These are phyloP conservation scores for Penicillium sp. DNA, from an alignment of 2,329 filamentous ascomycete genomes.

Conservation along the genomic window DNA sequence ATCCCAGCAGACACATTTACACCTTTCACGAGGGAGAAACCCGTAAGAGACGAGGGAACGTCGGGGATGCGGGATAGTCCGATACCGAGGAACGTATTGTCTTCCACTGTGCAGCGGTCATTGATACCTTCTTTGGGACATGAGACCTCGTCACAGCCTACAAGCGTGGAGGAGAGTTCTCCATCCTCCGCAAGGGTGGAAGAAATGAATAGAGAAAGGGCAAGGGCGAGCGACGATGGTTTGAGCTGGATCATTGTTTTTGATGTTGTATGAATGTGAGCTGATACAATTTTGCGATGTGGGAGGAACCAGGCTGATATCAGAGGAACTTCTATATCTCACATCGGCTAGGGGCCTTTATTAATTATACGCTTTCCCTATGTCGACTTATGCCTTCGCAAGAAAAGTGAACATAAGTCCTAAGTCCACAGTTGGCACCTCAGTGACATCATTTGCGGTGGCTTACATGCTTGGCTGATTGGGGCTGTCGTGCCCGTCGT, in stretches of 20 bases:
- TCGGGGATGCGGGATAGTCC: not conserved
- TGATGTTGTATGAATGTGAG: not conserved
- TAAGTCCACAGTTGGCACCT: not conserved
- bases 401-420: not conserved
- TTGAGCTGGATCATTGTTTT: not conserved
- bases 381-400: not conserved
- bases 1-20: not conserved
- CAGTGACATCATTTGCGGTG: not conserved
- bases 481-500: not conserved
- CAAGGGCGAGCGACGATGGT: not conserved
- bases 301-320: not conserved
- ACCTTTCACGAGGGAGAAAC: not conserved
- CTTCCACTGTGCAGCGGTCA: not conserved
- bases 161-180: not conserved
- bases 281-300: not conserved
- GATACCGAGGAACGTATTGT: not conserved
- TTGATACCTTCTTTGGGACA: not conserved
- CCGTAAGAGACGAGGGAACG: not conserved
- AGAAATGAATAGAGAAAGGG: not conserved
- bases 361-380: not conserved
- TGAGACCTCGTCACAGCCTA: not conserved
- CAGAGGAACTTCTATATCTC: too few relatives aligned
- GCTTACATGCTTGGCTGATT: too few relatives aligned
- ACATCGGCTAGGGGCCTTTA: not conserved
- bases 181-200: not conserved